Percentiles rank a stretch among this genome's conserved stretches.
phyloP scores from a whole-genome alignment of 73 alveolate species.

The Breviolum minutum region DNA sequence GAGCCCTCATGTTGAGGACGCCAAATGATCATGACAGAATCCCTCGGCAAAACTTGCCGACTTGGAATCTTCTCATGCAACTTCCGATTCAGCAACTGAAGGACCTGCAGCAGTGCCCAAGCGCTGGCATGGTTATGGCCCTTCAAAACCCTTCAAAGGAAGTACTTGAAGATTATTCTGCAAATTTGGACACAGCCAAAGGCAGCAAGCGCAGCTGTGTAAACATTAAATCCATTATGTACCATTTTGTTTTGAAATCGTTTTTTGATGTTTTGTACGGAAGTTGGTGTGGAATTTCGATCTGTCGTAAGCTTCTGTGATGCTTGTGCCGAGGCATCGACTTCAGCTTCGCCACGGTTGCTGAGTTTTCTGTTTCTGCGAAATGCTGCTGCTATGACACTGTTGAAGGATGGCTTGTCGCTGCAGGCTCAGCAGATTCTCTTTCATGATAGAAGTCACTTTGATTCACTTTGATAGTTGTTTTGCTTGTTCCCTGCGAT shows the following conservation, averaged over 20 bases:
- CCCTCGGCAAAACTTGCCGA: background rate
- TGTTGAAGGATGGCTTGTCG: constrained; percentile 24
- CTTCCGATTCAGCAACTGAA: background rate
- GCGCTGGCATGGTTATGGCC: constrained; percentile 45
- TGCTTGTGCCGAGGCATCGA: background rate
- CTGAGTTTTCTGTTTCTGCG: constrained; percentile 80
- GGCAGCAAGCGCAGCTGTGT: background rate
- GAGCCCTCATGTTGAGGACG: background rate
- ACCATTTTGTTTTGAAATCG: background rate
- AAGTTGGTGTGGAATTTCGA: no score
- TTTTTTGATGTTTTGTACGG: background rate
- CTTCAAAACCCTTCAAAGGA: background rate
- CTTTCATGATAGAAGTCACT: no score
- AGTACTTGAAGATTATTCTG: background rate
- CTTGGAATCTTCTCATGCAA: background rate
- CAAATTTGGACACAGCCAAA: constrained; percentile 33
- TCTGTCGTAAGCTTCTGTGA: no score
- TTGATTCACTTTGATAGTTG: background rate
- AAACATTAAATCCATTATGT: background rate
- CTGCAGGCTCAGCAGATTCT: background rate
- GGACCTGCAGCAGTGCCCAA: constrained; percentile 44
- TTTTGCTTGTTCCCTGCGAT: background rate
- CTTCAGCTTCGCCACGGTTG: constrained; percentile 41
- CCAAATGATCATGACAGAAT: background rate
- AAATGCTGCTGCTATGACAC: constrained; percentile 64